phyloP scores from a whole-genome alignment of 768 basidiomycete genomes.

The Leccinum rimulosum region DNA sequence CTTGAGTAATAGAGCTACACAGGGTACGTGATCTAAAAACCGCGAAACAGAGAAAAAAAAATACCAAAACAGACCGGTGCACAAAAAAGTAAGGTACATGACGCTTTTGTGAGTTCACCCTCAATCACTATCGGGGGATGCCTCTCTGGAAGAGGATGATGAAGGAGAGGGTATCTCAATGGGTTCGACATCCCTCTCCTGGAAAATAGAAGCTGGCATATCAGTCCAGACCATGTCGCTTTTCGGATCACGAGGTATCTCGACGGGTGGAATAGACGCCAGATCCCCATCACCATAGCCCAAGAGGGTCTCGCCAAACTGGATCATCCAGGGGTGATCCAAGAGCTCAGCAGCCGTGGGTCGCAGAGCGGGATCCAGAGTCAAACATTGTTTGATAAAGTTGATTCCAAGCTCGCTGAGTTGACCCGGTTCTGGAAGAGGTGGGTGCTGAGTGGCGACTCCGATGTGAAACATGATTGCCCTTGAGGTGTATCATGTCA shows the following conservation, averaged over 20 bases:
- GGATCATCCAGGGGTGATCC: slow-evolving; percentile 87
- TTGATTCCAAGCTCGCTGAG: slow-evolving; percentile 86
- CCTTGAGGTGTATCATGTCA: slow-evolving; percentile 44
- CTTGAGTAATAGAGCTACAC: slow-evolving; percentile 18
- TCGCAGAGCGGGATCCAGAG: slow-evolving; percentile 78
- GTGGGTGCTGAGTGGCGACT: slow-evolving; percentile 94
- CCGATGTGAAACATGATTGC: slow-evolving; percentile 99
- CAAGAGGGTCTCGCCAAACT: slow-evolving; percentile 68
- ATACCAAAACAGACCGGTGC: not conserved
- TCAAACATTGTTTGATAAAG: slow-evolving; percentile 91
- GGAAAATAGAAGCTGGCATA: slow-evolving; percentile 53
- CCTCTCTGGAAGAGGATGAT: slow-evolving; percentile 40
- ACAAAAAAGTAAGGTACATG: not conserved
- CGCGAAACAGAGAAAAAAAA: not conserved
- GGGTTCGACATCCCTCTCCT: slow-evolving; percentile 59
- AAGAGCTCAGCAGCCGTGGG: slow-evolving; percentile 85
- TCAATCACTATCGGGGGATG: slow-evolving; percentile 30
- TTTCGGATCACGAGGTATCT: slow-evolving; percentile 46
- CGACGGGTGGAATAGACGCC: slow-evolving; percentile 44
- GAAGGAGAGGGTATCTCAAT: slow-evolving; percentile 52
- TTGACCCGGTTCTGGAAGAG: slow-evolving; percentile 87
- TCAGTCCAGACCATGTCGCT: slow-evolving; percentile 51
- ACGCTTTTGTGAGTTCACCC: not conserved
- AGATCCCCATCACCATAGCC: slow-evolving; percentile 67
- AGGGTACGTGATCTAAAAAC: slow-evolving; percentile 6